These are phyloP conservation scores for Malus hybrid DNA, from an alignment of 331 rosid genomes.

Conservation along the genomic window DNA sequence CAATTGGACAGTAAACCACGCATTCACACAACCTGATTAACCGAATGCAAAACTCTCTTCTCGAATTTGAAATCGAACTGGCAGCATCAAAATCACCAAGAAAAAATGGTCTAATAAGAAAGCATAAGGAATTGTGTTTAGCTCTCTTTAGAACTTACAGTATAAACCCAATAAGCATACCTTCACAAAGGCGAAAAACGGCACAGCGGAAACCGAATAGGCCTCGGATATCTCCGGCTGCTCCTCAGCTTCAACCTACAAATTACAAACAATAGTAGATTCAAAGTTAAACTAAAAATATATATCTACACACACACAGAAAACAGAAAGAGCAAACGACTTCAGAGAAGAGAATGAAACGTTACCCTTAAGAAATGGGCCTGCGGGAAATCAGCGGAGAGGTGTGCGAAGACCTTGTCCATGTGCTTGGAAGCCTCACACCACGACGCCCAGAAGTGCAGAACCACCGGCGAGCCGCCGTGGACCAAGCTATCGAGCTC, in stretches of 20 bases:
- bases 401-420: constrained; percentile 80
- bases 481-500: constrained; percentile 53
- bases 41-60: background rate
- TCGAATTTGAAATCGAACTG: background rate
- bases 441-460: constrained; percentile 98
- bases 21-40: background rate
- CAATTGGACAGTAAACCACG: background rate
- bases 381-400: constrained; percentile 74
- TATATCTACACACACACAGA: background rate
- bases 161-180: constrained; percentile 16
- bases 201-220: constrained; percentile 83
- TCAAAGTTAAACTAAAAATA: background rate
- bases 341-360: constrained; percentile 3
- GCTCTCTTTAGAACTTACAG: background rate
- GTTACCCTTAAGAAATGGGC: constrained; percentile 72
- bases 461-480: constrained; percentile 51
- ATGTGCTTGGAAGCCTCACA: constrained; percentile 95
- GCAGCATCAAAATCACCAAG: background rate
- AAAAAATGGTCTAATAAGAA: background rate
- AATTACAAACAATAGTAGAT: background rate
- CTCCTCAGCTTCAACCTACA: constrained; percentile 96
- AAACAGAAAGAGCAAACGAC: background rate
- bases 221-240: constrained; percentile 87
- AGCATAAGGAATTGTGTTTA: too few relatives aligned
- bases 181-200: constrained; percentile 73